A percentile compares a stretch with the other conserved stretches of the same genome.
Conservation (phyloP, 2,329 filamentous ascomycete species). For the Rutstroemia sp. region DNA sequence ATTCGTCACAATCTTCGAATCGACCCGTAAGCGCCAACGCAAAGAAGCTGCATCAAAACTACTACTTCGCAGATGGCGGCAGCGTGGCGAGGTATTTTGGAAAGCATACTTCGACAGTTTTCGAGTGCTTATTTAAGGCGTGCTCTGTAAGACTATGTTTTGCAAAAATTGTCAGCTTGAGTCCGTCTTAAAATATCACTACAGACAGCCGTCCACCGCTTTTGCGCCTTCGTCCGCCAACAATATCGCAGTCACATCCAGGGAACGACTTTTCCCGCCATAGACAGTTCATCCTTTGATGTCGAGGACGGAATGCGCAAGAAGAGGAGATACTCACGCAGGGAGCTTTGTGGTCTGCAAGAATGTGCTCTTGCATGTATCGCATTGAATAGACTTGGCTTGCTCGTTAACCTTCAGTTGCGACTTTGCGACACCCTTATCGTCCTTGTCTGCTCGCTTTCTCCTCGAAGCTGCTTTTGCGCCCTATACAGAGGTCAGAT, state of each 20-base stretch:
- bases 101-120: conserved; percentile 66
- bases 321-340: conserved; percentile 42
- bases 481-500: conserved; percentile 36
- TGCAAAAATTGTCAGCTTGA: not conserved
- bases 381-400: conserved; percentile 71
- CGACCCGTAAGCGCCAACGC: not conserved
- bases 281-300: no score
- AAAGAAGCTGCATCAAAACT: no score
- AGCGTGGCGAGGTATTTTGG: conserved; percentile 30
- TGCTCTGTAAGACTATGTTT: conserved; percentile 55
- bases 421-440: conserved; percentile 47
- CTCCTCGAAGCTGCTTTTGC: conserved; percentile 55
- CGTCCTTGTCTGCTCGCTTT: conserved; percentile 50
- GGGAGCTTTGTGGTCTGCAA: conserved; percentile 69
- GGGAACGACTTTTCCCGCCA: no score
- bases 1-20: not conserved
- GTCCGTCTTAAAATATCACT: no score
- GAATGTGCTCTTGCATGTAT: conserved; percentile 70
- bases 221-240: no score
- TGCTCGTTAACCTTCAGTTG: conserved; percentile 65
- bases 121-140: conserved; percentile 69
- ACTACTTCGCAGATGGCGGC: no score
- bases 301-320: not conserved
- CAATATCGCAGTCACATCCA: no score
- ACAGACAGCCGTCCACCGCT: not conserved